Percentiles rank a stretch among this genome's conserved stretches.
These are phyloP conservation scores for Diaporthe ilicicola DNA, from an alignment of 2,329 filamentous ascomycete genomes.

Conservation along the genomic window DNA sequence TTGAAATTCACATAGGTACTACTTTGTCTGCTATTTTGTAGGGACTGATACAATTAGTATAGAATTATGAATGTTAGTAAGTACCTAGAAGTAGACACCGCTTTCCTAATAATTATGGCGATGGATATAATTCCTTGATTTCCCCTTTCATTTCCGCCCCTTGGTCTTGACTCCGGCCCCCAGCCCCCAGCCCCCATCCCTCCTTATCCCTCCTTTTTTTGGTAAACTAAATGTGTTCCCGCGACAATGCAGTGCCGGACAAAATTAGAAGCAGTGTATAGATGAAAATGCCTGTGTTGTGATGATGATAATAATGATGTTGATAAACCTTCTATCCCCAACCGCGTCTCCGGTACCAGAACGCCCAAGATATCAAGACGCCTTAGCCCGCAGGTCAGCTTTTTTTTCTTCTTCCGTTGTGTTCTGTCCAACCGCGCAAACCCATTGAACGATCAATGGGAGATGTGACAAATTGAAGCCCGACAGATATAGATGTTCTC, in stretches of 20 bases:
- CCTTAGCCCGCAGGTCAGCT: background rate
- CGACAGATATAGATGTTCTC: background rate
- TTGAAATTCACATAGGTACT: no score
- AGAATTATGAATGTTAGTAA: slow-evolving; percentile 14
- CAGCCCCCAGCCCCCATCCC: background rate
- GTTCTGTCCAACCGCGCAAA: background rate
- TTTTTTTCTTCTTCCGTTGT: background rate
- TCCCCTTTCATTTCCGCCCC: background rate
- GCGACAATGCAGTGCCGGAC: slow-evolving; percentile 14
- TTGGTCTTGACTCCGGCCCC: background rate
- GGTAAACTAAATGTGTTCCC: slow-evolving; percentile 11
- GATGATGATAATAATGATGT: background rate
- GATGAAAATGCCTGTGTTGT: slow-evolving; percentile 20
- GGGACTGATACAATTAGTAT: slow-evolving; percentile 15
- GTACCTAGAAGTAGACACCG: slow-evolving; percentile 9
- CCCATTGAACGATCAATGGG: background rate
- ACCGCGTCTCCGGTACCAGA: slow-evolving; percentile 5
- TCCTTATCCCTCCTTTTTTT: background rate
- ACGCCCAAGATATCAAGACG: slow-evolving; percentile 12
- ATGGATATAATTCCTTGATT: background rate
- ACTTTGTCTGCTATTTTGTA: background rate
- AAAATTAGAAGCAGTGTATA: slow-evolving; percentile 13
- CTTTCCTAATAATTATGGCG: slow-evolving; percentile 9
- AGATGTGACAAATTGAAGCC: background rate
- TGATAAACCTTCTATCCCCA: slow-evolving; percentile 8